Conservation (phyloP, 2,329 filamentous ascomycete genomes). For the Capronia epimyces region DNA sequence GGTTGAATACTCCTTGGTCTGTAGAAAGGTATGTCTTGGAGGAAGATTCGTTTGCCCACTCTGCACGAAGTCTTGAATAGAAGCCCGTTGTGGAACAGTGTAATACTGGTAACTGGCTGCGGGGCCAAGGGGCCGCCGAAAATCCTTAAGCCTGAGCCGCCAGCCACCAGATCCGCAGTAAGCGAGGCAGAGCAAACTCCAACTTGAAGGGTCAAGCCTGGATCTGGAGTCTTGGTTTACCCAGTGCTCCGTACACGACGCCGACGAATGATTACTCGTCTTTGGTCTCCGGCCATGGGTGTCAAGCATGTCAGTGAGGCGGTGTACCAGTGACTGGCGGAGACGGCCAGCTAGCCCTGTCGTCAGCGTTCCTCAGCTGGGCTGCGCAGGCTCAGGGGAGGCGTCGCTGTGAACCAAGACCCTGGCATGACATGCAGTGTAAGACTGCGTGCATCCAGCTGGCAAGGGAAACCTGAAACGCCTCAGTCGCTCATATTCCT, state of each 20-base stretch:
- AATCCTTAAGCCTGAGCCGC: neutral
- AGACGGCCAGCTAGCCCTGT: neutral
- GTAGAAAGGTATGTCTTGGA: no score
- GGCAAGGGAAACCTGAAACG: slow-evolving; percentile 17
- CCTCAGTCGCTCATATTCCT: slow-evolving; percentile 8
- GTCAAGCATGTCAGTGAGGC: neutral
- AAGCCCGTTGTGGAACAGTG: neutral
- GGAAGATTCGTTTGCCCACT: no score
- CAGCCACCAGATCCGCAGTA: neutral
- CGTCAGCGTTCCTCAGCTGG: neutral
- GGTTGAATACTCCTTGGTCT: no score
- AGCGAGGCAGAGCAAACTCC: neutral
- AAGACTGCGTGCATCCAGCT: neutral
- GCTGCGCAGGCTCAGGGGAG: slow-evolving; percentile 8
- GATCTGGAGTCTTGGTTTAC: neutral
- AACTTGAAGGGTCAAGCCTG: neutral
- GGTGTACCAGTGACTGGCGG: neutral
- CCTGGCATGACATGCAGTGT: neutral
- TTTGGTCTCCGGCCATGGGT: neutral
- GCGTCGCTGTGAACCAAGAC: neutral
- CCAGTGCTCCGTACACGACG: neutral
- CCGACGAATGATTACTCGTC: neutral
- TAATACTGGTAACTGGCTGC: neutral
- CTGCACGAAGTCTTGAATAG: no score
- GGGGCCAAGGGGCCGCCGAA: neutral